Conservation (phyloP, 192 early-diverging fungal genomes). For the Geranomyces variabilis region DNA sequence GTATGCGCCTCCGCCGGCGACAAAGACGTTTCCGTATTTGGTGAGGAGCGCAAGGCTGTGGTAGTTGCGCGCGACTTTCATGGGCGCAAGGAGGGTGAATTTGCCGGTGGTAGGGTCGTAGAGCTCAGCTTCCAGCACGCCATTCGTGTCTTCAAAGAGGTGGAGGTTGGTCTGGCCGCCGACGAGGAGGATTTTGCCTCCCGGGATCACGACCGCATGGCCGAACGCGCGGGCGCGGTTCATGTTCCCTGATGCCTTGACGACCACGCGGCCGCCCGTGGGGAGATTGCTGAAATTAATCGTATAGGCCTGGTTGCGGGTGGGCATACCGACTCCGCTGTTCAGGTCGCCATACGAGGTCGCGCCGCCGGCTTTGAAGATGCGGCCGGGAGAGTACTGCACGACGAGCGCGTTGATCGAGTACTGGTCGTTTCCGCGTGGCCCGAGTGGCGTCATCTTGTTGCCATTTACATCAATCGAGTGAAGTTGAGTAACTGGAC, state of each 20-base stretch:
- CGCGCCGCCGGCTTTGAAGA: slow-evolving; percentile 8
- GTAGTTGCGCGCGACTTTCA: slow-evolving; percentile 9
- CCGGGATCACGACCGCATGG: neutral
- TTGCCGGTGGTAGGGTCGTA: neutral
- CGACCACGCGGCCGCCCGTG: neutral
- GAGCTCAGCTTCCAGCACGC: slow-evolving; percentile 3
- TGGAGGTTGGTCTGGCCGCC: slow-evolving; percentile 17
- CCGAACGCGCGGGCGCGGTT: neutral
- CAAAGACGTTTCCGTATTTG: neutral
- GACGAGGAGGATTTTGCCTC: slow-evolving; percentile 5
- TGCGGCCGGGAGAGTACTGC: neutral
- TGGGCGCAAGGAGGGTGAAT: neutral
- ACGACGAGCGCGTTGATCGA: slow-evolving; percentile 2
- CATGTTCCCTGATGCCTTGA: neutral
- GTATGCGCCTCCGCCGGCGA: slow-evolving; percentile 1
- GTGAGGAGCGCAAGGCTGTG: slow-evolving; percentile 12
- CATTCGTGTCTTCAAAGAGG: slow-evolving; percentile 6
- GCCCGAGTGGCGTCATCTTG: neutral
- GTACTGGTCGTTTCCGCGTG: slow-evolving; percentile 11
- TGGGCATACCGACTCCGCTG: slow-evolving; percentile 1
- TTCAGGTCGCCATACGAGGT: slow-evolving; percentile 5
- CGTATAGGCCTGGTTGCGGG: neutral
- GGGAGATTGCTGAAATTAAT: neutral
- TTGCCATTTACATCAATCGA: neutral
- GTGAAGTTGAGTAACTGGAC: neutral